Evolutionary conservation across 768 basidiomycete genomes (phyloP), one percentile per base, ranked within the genome.

Genomic region (Mycena epipterygia): DNA sequence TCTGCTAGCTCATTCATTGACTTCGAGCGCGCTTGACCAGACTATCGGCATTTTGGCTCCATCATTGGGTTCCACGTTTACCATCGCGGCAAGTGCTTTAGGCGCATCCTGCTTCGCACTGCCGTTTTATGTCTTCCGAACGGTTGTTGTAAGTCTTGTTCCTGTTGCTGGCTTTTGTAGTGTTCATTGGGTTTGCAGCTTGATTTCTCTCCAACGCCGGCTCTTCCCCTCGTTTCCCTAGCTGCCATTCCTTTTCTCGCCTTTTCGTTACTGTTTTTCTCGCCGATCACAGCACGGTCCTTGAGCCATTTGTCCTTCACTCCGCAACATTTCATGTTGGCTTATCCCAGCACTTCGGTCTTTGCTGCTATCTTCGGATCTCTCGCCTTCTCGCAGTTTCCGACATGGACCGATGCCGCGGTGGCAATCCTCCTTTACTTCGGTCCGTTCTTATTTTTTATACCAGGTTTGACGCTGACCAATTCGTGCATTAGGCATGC

Each of bases 41-140:
- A 89, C 91, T 5, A 81, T 89, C 49, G 82, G 86, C 52, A 83
- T 88, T 33, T 78, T 94, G 29, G 85, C 88, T 5, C 89, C 90
- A 25, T 87, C 87, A 5, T 78, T 93, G 23, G 90, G 88, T 30
- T 84, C 85, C 32, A 86, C 87, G 5, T 87, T 90, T 75, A 85
- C 88, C 33, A 84, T 86, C 30, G 88, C 89, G 25, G 84, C 87
- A 9, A 88, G 86, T 63, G 86, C 87, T 0, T 77, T 94, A 11
- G 92, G 92, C 30, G 91, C 91, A 27, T 88, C 88, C 37, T 68
- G 90, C 33, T 85, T 93, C 75, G 86, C 88, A 4, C 83, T 93
- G 29, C 89, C 91, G 19, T 85, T 93, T 64, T 94, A 93, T 73
- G 73, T 86, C 9, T 88, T 93, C 75, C 84, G 88, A 75, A 84